These are phyloP conservation scores for Cyathus pygmaeus DNA, from an alignment of 1,284 basidiomycete species.

Conservation along the genomic window DNA sequence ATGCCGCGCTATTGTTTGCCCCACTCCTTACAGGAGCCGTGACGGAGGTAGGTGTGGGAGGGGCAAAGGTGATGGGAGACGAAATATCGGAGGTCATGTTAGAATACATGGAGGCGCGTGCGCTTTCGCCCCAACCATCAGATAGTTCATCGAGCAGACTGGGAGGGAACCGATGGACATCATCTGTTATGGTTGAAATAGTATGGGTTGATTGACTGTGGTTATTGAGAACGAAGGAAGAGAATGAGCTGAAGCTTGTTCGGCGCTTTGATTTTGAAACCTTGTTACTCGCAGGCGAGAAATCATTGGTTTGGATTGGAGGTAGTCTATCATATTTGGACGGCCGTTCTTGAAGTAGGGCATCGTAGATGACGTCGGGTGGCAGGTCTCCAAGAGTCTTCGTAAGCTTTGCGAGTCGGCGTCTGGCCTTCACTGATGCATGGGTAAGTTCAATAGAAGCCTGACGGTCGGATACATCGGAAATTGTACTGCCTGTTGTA, in stretches of 20 bases:
- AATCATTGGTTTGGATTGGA: not conserved
- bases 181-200: constrained; percentile 23
- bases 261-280: constrained; percentile 6
- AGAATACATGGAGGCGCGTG: constrained; percentile 6
- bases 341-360: not conserved
- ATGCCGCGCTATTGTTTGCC: not conserved
- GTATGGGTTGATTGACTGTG: constrained; percentile 6
- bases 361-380: constrained; percentile 4
- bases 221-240: constrained; percentile 14
- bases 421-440: constrained; percentile 6
- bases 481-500: not conserved
- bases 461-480: not conserved
- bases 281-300: not conserved
- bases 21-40: not conserved
- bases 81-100: constrained; percentile 15
- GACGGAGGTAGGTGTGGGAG: constrained; percentile 10
- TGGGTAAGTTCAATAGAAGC: not conserved
- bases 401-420: constrained; percentile 25
- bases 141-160: constrained; percentile 25
- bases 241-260: constrained; percentile 6
- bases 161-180: constrained; percentile 14
- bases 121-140: constrained; percentile 19
- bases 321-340: not conserved
- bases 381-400: constrained; percentile 31
- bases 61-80: constrained; percentile 34